Evolutionary conservation across 176 grass and related monocot species (phyloP).

Genomic region (Olyra latifolia): DNA sequence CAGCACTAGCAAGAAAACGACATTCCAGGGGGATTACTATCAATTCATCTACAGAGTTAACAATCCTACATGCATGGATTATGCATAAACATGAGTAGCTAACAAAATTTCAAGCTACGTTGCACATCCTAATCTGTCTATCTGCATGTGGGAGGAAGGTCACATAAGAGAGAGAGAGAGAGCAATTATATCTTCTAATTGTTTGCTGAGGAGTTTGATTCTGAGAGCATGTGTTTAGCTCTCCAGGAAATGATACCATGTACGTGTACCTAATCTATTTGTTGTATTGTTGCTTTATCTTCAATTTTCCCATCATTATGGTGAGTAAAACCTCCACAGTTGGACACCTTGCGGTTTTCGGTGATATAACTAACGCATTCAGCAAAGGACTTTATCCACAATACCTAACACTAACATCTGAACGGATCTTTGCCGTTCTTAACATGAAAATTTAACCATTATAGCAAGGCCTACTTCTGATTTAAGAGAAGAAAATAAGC

Average conservation of each 20-base stretch:
- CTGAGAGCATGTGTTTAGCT: neutral
- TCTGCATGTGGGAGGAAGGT: neutral
- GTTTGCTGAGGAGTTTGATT: conserved; percentile 11
- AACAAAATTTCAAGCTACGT: neutral
- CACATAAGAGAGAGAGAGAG: neutral
- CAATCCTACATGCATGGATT: neutral
- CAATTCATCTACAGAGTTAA: neutral
- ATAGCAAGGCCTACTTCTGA: neutral
- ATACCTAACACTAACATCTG: conserved; percentile 5
- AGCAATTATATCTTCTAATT: neutral
- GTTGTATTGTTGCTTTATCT: neutral
- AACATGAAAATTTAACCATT: conserved; percentile 3
- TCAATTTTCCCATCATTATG: neutral
- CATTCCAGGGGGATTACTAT: neutral
- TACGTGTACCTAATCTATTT: neutral
- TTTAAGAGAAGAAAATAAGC: neutral
- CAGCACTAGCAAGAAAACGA: neutral
- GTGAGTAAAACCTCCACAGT: neutral
- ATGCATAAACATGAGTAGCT: neutral
- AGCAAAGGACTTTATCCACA: conserved; percentile 3
- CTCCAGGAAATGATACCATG: neutral
- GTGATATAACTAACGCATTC: conserved; percentile 12
- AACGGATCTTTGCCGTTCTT: neutral
- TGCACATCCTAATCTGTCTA: conserved; percentile 1
- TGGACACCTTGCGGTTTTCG: conserved; percentile 7